Base-by-base conservation (phyloP, 805 yeast species). In the Scheffersomyces stipitis region DNA sequence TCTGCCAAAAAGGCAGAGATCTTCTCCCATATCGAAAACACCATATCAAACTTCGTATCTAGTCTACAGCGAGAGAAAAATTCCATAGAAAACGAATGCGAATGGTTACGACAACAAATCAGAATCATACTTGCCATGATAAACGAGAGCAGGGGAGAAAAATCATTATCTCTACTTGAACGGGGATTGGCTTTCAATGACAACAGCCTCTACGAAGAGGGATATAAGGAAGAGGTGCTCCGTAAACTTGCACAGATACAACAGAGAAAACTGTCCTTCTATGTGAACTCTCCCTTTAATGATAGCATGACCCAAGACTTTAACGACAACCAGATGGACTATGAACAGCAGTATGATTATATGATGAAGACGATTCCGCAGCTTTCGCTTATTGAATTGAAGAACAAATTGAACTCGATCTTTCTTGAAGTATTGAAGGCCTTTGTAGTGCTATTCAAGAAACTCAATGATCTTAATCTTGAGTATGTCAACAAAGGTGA, bases 1-100 rank as follows among this genome's bases (percentile, higher is more conserved):
- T 51, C 70, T 10, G 57, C 56, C 26, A 79, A 76, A 45, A 79
- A 76, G 45, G 56, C 69, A 23, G 64, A 66, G 30, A 70, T 80
- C 10, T 78, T 79, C 45, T 66, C 59, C 12, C 67, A 67, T 4
- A 62, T 80, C 4, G 72, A 79, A 24, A 65, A 66, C 18, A 73
- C 80, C 1, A 75, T 80, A 20, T 57, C 66, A 15, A 62, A 66
- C 40, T 76, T 60, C 41, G 49, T 64, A 2, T 32, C 36, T 16
- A 53, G 41, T 24, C 39, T 64, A n/a, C 58, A 57, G 29, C 48
- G 71, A 36, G 73, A 69, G 42, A 64, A 61, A 49, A 53, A 40
- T 30, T 62, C 49, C 42, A 66, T 69, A 10, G 66, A 61, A 36
- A 62, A 61, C 39, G 75, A 69, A 40, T 67, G 73, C 47, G 72